A percentile compares a stretch with the other conserved stretches of the same genome.
Evolutionary conservation across 352 stramenopile genomes (phyloP).

Genomic region (Pilasporangium apinafurcum): DNA sequence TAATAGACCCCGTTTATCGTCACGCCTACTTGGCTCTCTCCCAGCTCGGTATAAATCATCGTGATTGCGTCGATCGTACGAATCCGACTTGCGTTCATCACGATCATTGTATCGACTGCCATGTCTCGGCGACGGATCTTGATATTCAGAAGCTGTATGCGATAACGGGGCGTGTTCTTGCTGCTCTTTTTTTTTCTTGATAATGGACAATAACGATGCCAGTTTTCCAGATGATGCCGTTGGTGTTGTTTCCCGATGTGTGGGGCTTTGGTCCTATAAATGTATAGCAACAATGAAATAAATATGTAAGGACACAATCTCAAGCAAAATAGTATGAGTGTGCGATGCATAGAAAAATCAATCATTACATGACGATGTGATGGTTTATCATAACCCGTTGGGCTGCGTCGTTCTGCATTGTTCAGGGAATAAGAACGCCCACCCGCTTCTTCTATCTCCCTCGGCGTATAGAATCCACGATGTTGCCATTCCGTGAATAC

Average conservation of each 20-base stretch:
- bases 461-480: constrained; percentile 55
- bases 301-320: background rate
- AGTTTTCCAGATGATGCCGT: constrained; percentile 47
- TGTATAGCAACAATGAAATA: background rate
- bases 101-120: background rate
- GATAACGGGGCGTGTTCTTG: constrained; percentile 11
- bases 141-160: background rate
- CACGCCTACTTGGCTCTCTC: background rate
- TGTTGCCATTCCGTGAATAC: constrained; percentile 80
- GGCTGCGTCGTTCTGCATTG: constrained; percentile 2
- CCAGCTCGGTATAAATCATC: background rate
- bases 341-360: background rate
- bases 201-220: constrained; percentile 71
- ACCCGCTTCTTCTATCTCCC: constrained; percentile 58
- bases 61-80: background rate
- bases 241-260: constrained; percentile 25
- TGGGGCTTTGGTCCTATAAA: constrained; percentile 8
- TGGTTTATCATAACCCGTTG: no score
- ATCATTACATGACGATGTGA: constrained; percentile 4
- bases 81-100: background rate
- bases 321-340: background rate
- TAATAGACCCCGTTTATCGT: constrained; percentile 1
- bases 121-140: no score
- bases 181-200: constrained; percentile 78
- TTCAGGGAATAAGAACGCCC: constrained; percentile 27